These are phyloP conservation scores for Talaromyces sp. DNA, from an alignment of 2,329 filamentous ascomycete species.

Conservation along the genomic window DNA sequence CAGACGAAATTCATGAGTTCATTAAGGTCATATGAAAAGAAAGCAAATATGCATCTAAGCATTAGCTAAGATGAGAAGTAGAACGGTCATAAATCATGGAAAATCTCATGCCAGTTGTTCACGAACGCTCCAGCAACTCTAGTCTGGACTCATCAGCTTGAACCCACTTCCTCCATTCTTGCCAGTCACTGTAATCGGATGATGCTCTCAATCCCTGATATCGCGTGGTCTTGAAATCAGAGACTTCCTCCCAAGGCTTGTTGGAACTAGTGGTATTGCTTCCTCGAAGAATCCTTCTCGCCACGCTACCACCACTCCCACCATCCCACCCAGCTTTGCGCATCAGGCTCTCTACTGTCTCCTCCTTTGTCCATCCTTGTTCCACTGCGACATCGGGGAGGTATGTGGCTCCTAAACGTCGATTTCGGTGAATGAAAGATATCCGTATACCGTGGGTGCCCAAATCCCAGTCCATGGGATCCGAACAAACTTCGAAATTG, in stretches of 20 bases:
- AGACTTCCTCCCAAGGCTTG: slow-evolving; percentile 66
- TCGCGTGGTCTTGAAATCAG: slow-evolving; percentile 67
- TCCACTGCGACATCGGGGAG: slow-evolving; percentile 86
- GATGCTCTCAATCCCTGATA: slow-evolving; percentile 81
- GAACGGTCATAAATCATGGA: neutral
- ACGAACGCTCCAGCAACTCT: neutral
- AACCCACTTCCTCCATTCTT: slow-evolving; percentile 73
- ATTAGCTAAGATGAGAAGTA: neutral
- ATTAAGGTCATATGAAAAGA: neutral
- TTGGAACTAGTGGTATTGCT: slow-evolving; percentile 10
- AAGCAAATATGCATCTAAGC: neutral
- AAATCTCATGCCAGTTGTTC: neutral
- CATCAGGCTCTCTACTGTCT: slow-evolving; percentile 84
- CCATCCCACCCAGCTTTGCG: slow-evolving; percentile 90
- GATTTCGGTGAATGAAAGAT: slow-evolving; percentile 68
- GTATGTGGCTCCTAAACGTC: slow-evolving; percentile 79
- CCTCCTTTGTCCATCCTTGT: slow-evolving; percentile 92
- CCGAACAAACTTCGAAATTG: slow-evolving; percentile 70
- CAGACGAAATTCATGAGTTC: neutral
- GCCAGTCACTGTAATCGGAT: slow-evolving; percentile 67
- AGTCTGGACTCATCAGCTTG: slow-evolving; percentile 8
- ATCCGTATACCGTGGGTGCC: slow-evolving; percentile 85
- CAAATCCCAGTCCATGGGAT: slow-evolving; percentile 77
- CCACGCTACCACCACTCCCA: slow-evolving; percentile 31
- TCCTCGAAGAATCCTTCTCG: slow-evolving; percentile 37